Evolutionary conservation across 1,284 basidiomycete species (phyloP).

Genomic region (Coriolopsis trogii): DNA sequence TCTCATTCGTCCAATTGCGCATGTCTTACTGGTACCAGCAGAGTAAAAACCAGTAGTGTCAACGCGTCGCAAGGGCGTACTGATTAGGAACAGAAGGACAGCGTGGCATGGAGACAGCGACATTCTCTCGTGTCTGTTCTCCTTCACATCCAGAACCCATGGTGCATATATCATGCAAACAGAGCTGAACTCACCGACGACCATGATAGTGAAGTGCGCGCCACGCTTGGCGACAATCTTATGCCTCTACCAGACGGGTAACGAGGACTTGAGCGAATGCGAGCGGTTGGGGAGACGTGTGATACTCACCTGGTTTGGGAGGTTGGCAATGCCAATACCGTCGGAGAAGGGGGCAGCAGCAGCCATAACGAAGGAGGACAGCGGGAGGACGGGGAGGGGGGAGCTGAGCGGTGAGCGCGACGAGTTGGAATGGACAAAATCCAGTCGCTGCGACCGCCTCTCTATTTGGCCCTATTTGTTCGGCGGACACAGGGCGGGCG

Average conservation of each 20-base stretch:
- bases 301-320: conserved; percentile 90
- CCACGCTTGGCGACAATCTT: conserved; percentile 97
- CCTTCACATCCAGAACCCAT: neutral
- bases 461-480: conserved; percentile 20
- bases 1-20: no score
- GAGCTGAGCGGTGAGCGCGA: conserved; percentile 10
- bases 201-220: conserved; percentile 99
- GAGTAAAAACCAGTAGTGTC: no score
- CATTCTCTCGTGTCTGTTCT: neutral
- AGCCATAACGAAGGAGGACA: conserved; percentile 14
- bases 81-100: no score
- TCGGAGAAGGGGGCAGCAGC: conserved; percentile 43
- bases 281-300: neutral
- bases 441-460: conserved; percentile 12
- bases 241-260: conserved; percentile 65
- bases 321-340: conserved; percentile 89
- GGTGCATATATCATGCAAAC: no score
- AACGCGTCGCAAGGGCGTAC: no score
- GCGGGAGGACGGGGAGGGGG: neutral
- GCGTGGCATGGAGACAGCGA: conserved; percentile 7
- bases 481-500: conserved; percentile 21
- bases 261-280: conserved; percentile 13
- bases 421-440: conserved; percentile 17
- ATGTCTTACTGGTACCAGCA: no score
- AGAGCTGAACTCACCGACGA: conserved; percentile 78